Conservation (phyloP, 176 grass and related monocot genomes). For the Poa annua region DNA sequence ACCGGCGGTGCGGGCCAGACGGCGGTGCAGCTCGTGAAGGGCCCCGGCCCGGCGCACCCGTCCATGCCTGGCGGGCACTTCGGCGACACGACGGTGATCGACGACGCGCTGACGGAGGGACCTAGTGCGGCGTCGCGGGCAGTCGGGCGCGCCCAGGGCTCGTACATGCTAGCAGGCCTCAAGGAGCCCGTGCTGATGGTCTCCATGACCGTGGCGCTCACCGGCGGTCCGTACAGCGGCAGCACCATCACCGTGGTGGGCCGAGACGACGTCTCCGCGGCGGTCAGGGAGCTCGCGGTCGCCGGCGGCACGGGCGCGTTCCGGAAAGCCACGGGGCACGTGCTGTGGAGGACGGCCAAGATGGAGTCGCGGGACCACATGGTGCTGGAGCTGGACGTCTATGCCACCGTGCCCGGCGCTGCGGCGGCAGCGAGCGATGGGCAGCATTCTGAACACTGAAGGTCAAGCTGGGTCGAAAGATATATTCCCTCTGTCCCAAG, state of each 20-base stretch:
- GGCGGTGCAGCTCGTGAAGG: constrained; percentile 45
- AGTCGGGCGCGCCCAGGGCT: constrained; percentile 50
- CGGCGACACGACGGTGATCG: constrained; percentile 55
- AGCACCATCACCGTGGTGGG: constrained; percentile 47
- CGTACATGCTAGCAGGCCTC: constrained; percentile 31
- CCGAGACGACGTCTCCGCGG: constrained; percentile 8
- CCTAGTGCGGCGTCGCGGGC: constrained; percentile 21
- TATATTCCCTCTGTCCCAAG: no score
- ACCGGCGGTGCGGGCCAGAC: constrained; percentile 42
- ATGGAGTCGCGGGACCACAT: constrained; percentile 43
- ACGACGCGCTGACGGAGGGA: constrained; percentile 53
- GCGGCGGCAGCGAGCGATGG: background rate
- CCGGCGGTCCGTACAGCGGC: constrained; percentile 36
- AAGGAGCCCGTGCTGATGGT: constrained; percentile 26
- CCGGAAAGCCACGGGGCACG: constrained; percentile 41
- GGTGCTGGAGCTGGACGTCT: constrained; percentile 52
- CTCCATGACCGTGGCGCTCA: constrained; percentile 42
- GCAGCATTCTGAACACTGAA: background rate
- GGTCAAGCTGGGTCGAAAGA: background rate
- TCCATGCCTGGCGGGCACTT: constrained; percentile 45
- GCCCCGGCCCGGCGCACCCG: constrained; percentile 3
- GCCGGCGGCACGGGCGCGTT: constrained; percentile 53
- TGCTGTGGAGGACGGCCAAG: constrained; percentile 45
- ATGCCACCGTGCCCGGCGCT: constrained; percentile 42
- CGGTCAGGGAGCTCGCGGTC: constrained; percentile 45